Base-by-base conservation (phyloP, 495 filamentous ascomycete genomes). In the Talaromyces liani region DNA sequence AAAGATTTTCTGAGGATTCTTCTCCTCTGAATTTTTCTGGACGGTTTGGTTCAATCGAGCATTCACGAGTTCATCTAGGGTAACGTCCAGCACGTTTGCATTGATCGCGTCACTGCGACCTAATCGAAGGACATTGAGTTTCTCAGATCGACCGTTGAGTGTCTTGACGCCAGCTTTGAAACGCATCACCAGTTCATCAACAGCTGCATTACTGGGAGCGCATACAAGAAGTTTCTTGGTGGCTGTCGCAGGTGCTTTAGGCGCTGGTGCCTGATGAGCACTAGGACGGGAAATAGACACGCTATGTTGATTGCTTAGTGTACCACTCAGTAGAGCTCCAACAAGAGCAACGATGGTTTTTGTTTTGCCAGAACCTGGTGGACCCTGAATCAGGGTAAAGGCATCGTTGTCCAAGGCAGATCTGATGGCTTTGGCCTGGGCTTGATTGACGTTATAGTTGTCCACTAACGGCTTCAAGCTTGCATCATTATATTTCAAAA, bases 331-430 rank as follows among this genome's bases (percentile, higher is more conserved):
- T 7, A 98, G 79, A 64, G 91, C 90, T 51, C 94, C 94, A 14
- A 97, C 91, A 77, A 98, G 96, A 55, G 93, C 94, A 64, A 96
- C 85, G 61, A 98, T 98, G 0, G 94, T 98, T 72, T 98, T 98
- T 0, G 94, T 98, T 75, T 98, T 98, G 69, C 94, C 94, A 4
- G 93, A 94, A 69, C 94, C 94, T 1, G 94, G 94, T 58, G 94
- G 95, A 47, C 94, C 94, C 75, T 98, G 94, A 63, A 98, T 90
- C 58, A 98, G 80, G 7, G 93, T 97, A 71, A 98, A 98, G 0
- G 89, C 94, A 74, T 97, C 93, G 67, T 97, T 97, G 66, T 93
- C 92, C 34, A 92, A 83, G 5, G 92, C 95, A 61, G 93, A 94
- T 63, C 91, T 83, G 65, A 98, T 88, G 33, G 94, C 94, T 66